Evolutionary conservation across 192 early-diverging fungal genomes (phyloP).

Genomic region (Coemansia sp.): DNA sequence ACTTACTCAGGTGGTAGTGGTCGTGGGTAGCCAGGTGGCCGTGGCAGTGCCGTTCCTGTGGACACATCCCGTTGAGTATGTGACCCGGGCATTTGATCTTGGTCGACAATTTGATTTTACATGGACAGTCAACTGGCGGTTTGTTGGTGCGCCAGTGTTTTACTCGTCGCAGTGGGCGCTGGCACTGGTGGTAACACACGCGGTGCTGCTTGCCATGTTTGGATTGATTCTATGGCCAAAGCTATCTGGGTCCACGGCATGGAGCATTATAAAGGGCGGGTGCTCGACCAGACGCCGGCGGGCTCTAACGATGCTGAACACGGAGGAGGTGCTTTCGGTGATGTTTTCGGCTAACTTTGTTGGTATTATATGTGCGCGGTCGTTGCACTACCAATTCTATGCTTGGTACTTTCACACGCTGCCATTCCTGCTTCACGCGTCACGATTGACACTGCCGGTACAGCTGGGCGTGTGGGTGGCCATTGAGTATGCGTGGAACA

Average conservation of each 20-base stretch:
- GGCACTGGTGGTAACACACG: conserved; percentile 63
- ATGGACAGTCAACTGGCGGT: conserved; percentile 97
- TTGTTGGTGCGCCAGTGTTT: conserved; percentile 74
- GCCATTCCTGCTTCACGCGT: conserved; percentile 74
- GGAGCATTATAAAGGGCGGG: conserved; percentile 17
- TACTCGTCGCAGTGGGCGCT: conserved; percentile 60
- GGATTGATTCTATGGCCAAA: conserved; percentile 61
- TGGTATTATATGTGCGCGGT: conserved; percentile 84
- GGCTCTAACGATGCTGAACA: neutral
- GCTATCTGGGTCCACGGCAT: conserved; percentile 19
- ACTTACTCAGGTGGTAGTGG: conserved; percentile 10
- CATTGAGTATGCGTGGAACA: conserved; percentile 86
- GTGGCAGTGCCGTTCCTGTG: conserved; percentile 67
- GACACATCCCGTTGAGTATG: conserved; percentile 63
- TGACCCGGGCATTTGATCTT: conserved; percentile 86
- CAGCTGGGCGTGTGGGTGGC: conserved; percentile 28
- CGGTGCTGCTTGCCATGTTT: conserved; percentile 61
- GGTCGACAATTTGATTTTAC: conserved; percentile 79
- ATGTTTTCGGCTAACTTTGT: conserved; percentile 90
- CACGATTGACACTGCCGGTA: conserved; percentile 4
- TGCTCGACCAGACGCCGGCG: neutral
- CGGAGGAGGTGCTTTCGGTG: conserved; percentile 26
- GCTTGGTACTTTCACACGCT: conserved; percentile 89
- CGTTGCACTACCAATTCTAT: conserved; percentile 97
- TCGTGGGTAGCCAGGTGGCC: conserved; percentile 46